Evolutionary conservation across 495 filamentous ascomycete genomes (phyloP).

Genomic region (Aspergillus campestris): DNA sequence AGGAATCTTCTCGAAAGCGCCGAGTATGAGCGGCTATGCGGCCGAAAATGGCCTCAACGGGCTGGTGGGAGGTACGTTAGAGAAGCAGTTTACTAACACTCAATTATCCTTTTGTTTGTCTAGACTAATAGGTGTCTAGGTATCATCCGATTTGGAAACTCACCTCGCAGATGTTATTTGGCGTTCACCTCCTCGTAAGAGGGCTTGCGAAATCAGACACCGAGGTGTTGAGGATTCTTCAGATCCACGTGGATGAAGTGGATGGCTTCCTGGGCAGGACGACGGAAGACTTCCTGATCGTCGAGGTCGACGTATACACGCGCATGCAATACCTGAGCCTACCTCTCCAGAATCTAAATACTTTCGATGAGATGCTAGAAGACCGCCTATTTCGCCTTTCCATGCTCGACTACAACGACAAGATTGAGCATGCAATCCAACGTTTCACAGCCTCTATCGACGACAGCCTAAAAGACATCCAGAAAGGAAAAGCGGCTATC

Average conservation of each 20-base stretch:
- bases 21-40: constrained; percentile 55
- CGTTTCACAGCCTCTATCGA: constrained; percentile 67
- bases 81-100: too few species aligned
- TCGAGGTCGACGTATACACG: constrained; percentile 63
- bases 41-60: constrained; percentile 64
- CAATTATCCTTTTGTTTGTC: too few species aligned
- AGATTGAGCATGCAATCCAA: constrained; percentile 80
- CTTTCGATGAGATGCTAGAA: constrained; percentile 85
- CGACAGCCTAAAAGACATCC: constrained; percentile 66
- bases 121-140: constrained; percentile 14
- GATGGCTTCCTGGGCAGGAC: constrained; percentile 83
- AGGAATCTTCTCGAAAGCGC: constrained; percentile 59
- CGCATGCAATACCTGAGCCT: constrained; percentile 70
- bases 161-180: constrained; percentile 87
- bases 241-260: constrained; percentile 86
- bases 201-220: constrained; percentile 79
- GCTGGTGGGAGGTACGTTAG: constrained; percentile 43
- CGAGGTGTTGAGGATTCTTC: constrained; percentile 81
- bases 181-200: constrained; percentile 80
- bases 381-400: constrained; percentile 72
- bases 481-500: constrained; percentile 68
- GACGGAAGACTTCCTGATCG: constrained; percentile 77
- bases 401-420: constrained; percentile 79
- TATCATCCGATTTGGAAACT: constrained; percentile 87
- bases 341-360: constrained; percentile 71